Conservation (phyloP, 1,139 yeast species). For the Ogataea hybrid region DNA sequence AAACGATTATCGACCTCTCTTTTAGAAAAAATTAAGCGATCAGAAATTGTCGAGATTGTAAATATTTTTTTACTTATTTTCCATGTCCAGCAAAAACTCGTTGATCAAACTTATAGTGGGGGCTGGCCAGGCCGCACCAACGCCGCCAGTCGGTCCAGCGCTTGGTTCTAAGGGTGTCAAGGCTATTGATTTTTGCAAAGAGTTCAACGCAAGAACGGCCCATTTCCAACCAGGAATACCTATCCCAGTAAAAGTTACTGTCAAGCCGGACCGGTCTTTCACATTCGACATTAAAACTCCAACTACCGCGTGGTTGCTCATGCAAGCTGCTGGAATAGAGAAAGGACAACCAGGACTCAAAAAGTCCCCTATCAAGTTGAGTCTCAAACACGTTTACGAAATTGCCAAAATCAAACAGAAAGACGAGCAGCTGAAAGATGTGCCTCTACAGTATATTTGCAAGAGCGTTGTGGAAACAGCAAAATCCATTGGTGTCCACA, state of each 20-base stretch:
- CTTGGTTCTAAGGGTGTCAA: slow-evolving; percentile 98
- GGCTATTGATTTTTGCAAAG: slow-evolving; percentile 98
- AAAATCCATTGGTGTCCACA: slow-evolving; percentile 79
- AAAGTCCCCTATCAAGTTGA: slow-evolving; percentile 53
- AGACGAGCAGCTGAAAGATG: slow-evolving; percentile 73
- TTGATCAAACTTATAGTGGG: slow-evolving; percentile 89
- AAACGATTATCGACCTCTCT: not conserved
- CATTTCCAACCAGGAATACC: slow-evolving; percentile 83
- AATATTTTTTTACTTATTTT: slow-evolving; percentile 3
- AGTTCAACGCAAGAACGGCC: slow-evolving; percentile 96
- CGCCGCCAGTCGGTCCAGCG: slow-evolving; percentile 99
- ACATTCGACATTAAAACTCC: slow-evolving; percentile 88
- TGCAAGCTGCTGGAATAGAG: slow-evolving; percentile 79
- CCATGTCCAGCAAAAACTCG: slow-evolving; percentile 37
- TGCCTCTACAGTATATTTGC: slow-evolving; percentile 72
- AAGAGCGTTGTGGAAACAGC: slow-evolving; percentile 88
- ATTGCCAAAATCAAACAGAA: slow-evolving; percentile 91
- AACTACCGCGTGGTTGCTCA: slow-evolving; percentile 81
- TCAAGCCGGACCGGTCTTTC: slow-evolving; percentile 91
- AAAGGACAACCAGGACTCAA: slow-evolving; percentile 59
- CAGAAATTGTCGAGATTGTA: not conserved
- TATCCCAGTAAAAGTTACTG: slow-evolving; percentile 78
- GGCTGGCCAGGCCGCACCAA: slow-evolving; percentile 99
- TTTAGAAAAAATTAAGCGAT: not conserved
- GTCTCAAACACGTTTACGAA: slow-evolving; percentile 89